phyloP scores from a whole-genome alignment of 352 stramenopile species.

The Phytopythium kandeliae region DNA sequence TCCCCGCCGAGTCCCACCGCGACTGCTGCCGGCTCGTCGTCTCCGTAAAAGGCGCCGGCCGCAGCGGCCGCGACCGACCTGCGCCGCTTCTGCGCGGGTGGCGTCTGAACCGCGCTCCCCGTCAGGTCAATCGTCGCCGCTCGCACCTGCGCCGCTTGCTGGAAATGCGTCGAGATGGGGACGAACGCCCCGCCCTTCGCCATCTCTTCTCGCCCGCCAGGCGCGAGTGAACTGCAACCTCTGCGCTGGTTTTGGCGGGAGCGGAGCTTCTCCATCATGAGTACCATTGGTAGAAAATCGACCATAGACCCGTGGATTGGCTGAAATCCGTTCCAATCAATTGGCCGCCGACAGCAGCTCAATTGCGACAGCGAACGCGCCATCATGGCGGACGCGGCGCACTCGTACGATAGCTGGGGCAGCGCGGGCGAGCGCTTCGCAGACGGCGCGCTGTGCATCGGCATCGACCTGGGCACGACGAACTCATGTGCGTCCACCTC shows the following conservation, averaged over 20 bases:
- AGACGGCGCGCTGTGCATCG: conserved; percentile 87
- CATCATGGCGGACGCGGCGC: background rate
- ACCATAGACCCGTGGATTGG: no score
- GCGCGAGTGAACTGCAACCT: no score
- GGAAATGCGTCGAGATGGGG: conserved; percentile 56
- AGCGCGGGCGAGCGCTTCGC: conserved; percentile 58
- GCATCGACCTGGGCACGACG: conserved; percentile 99
- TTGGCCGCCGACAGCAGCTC: no score
- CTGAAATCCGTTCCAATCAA: conserved; percentile 1
- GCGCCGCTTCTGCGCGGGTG: conserved; percentile 8
- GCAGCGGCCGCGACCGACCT: background rate
- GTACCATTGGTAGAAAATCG: background rate
- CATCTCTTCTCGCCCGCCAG: no score
- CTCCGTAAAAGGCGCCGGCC: conserved; percentile 41
- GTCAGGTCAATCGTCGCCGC: conserved; percentile 45
- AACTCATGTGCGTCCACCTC: conserved; percentile 91
- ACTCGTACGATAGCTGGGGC: conserved; percentile 76
- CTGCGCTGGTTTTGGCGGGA: conserved; percentile 9
- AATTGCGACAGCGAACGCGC: no score
- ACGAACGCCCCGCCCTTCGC: conserved; percentile 22
- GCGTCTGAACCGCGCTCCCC: conserved; percentile 4
- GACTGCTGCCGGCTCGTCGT: no score
- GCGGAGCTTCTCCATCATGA: no score
- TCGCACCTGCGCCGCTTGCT: conserved; percentile 15
- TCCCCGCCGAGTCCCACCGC: conserved; percentile 18